Conservation (phyloP, 345 rosid genomes). For the Jatropha curcas region DNA sequence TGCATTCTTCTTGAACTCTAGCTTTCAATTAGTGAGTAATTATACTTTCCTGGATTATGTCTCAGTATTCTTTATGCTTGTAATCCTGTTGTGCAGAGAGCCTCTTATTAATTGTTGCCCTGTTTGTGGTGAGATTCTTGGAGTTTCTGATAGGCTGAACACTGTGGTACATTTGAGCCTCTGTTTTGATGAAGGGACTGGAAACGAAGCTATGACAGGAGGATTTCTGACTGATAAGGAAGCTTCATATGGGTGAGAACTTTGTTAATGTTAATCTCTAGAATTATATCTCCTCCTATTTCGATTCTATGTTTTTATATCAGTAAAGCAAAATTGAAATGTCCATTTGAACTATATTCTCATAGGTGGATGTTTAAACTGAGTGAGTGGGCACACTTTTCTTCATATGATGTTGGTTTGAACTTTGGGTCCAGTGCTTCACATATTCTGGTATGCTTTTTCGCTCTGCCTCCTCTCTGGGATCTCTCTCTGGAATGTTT, state of each 20-base stretch:
- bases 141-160: conserved; percentile 70
- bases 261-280: not conserved
- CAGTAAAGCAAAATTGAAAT: not conserved
- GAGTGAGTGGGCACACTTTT: conserved; percentile 92
- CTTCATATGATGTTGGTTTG: conserved; percentile 85
- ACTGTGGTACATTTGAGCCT: conserved; percentile 84
- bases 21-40: not conserved
- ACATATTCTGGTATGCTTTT: conserved; percentile 69
- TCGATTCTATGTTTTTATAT: conserved; percentile 1
- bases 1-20: not conserved
- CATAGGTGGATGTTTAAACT: conserved; percentile 91
- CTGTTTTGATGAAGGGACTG: conserved; percentile 96
- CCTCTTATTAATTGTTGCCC: conserved; percentile 82
- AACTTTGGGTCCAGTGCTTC: conserved; percentile 88
- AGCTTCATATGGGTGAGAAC: conserved; percentile 83
- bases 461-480: conserved; percentile 3
- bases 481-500: not conserved
- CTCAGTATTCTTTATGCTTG: not conserved
- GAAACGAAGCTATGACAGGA: conserved; percentile 90
- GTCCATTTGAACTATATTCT: conserved; percentile 7
- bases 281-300: not conserved
- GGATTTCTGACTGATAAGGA: conserved; percentile 95
- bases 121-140: conserved; percentile 80
- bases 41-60: not conserved
- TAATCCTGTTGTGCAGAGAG: conserved; percentile 50